Percentiles rank a stretch among this genome's conserved stretches.
Evolutionary conservation across 371 early-diverging fungal genomes (phyloP).

Genomic region (Dipsacomyces acuminosporus): DNA sequence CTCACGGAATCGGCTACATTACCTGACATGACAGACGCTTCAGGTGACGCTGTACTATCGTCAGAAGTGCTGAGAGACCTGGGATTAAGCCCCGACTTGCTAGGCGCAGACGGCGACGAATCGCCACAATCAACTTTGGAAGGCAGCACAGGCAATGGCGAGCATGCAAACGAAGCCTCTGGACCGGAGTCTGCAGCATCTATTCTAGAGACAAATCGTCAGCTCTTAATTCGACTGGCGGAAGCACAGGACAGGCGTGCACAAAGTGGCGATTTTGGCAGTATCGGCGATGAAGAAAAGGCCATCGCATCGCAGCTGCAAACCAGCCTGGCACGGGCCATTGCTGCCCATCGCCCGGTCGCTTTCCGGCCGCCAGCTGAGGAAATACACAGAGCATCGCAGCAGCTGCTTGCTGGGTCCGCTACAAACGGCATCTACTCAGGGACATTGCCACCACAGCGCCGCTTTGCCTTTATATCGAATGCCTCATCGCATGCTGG

Average conservation of each 20-base stretch:
- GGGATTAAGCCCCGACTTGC: slow-evolving; percentile 17
- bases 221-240: slow-evolving; percentile 15
- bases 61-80: slow-evolving; percentile 10
- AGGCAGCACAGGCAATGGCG: too few species aligned
- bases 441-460: slow-evolving; percentile 39
- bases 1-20: not conserved
- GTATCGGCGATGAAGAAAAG: slow-evolving; percentile 20
- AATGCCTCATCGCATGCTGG: slow-evolving; percentile 14
- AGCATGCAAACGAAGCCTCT: not conserved
- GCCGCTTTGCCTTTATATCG: slow-evolving; percentile 35
- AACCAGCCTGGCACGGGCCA: slow-evolving; percentile 12
- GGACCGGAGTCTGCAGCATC: slow-evolving; percentile 22
- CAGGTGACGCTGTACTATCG: not conserved
- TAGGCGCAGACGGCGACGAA: too few species aligned
- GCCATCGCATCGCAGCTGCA: slow-evolving; percentile 23
- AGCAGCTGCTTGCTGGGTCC: slow-evolving; percentile 11
- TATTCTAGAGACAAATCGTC: slow-evolving; percentile 15
- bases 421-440: slow-evolving; percentile 13
- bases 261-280: slow-evolving; percentile 9
- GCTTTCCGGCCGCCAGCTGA: slow-evolving; percentile 22
- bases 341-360: slow-evolving; percentile 12
- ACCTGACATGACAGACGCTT: not conserved
- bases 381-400: slow-evolving; percentile 28
- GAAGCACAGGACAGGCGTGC: slow-evolving; percentile 35
- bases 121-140: too few species aligned